Conservation (phyloP, 345 rosid genomes). For the Lepidium africanum region DNA sequence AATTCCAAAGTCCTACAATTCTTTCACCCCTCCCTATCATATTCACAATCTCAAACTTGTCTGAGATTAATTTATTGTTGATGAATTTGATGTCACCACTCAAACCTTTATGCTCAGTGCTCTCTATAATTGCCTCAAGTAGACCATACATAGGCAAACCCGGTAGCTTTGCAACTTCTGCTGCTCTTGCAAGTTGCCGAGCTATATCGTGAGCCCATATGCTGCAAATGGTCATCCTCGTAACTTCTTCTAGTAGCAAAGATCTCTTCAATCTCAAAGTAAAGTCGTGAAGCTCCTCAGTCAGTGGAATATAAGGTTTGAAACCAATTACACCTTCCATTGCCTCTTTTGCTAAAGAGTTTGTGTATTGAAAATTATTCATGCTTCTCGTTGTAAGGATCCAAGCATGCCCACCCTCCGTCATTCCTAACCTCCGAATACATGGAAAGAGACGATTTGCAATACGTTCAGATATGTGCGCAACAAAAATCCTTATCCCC, state of each 20-base stretch:
- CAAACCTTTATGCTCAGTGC: constrained; percentile 13
- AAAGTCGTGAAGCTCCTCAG: constrained; percentile 24
- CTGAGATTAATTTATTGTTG: neutral
- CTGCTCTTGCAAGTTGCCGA: constrained; percentile 20
- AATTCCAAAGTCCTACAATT: constrained; percentile 23
- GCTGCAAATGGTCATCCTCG: constrained; percentile 10
- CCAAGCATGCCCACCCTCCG: constrained; percentile 31
- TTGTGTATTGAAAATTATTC: constrained; percentile 1
- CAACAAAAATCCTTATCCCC: neutral
- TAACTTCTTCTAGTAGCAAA: neutral
- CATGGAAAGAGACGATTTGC: constrained; percentile 11
- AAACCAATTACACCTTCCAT: constrained; percentile 33
- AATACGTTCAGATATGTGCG: constrained; percentile 13
- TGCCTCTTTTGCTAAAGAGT: neutral
- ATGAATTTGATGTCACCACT: constrained; percentile 19
- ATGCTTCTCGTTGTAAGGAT: constrained; percentile 13
- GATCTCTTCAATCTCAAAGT: constrained; percentile 15
- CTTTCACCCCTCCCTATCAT: constrained; percentile 14
- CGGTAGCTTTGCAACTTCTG: neutral
- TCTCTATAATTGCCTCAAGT: constrained; percentile 1
- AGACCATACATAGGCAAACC: neutral
- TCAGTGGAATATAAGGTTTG: constrained; percentile 12
- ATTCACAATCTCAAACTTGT: constrained; percentile 26
- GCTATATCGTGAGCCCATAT: constrained; percentile 26
- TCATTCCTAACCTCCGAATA: constrained; percentile 17